Evolutionary conservation across 2,329 filamentous ascomycete species (phyloP), one percentile per base, ranked within the genome.

Genomic region (Stenocarpella maydis): DNA sequence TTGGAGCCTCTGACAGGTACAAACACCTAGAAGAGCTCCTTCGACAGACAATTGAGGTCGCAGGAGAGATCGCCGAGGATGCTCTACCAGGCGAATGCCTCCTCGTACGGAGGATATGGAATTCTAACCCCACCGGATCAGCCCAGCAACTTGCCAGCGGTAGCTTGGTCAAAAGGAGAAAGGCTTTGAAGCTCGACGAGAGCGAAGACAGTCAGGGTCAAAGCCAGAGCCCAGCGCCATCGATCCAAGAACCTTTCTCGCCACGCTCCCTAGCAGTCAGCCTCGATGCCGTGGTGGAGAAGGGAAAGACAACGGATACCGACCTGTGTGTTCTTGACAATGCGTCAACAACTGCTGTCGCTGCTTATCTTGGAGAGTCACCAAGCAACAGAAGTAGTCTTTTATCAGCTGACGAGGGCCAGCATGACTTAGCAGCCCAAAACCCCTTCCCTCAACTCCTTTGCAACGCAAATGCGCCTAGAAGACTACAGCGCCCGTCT

Each of bases 201-300:
- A 65, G 58, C 17, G 50, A 68, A 12, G 34, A 53, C 4, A 69
- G 69, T 15, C 52, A 15, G 2, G 41, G 26, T 24, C 31, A 37
- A 21, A 63, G 43, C 43, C 58, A 14, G 26, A 63, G 58, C 41
- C 66, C 58, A 6, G 39, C 41, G 17, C 60, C 66, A 3, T 65
- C 66, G 6, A 50, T 71, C 37, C 69, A 71, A 19, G 69, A 71
- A 4, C 69, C 69, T 19, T 69, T 71, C 28, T 69, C 66, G 15
- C 66, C 69, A 8, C 60, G 39, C 4, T 41, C 69, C 8, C 43
- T 69, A 3, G 69, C 60, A 24, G 43, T 71, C 60, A 71, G 69
- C 24, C 55, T 71, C 41, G 69, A 69, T 41, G 69, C 69, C 7
- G 41, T 71, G 10, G 60, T 69, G 19, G 69, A 71, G 28, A 53